These are phyloP conservation scores for Oryza brachyantha DNA, from an alignment of 176 grass and related monocot genomes.

Conservation along the genomic window DNA sequence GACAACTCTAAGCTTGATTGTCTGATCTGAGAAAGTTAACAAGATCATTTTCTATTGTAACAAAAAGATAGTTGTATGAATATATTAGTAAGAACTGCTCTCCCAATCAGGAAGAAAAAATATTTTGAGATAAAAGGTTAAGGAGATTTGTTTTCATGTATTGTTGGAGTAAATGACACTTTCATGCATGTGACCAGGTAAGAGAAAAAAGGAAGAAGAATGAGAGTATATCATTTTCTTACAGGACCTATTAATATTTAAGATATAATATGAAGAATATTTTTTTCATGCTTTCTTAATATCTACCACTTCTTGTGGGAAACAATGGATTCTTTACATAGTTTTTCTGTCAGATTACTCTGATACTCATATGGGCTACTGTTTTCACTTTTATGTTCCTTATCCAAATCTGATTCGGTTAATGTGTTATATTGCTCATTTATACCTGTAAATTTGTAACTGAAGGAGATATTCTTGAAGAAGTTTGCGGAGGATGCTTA, in stretches of 20 bases:
- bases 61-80: neutral
- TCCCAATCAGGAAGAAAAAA: neutral
- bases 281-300: neutral
- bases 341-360: neutral
- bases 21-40: neutral
- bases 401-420: neutral
- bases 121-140: neutral
- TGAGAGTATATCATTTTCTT: neutral
- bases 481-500: conserved; percentile 64
- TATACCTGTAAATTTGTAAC: neutral
- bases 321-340: neutral
- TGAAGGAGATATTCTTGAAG: conserved; percentile 86
- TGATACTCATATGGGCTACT: neutral
- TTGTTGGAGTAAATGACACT: neutral
- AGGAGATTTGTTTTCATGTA: neutral
- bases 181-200: neutral
- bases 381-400: neutral
- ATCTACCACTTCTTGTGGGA: neutral
- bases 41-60: neutral
- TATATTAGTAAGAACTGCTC: neutral
- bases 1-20: neutral
- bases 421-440: neutral
- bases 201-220: neutral
- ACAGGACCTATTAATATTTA: neutral
- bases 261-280: neutral